Conservation (phyloP, 192 early-diverging fungal species). For the Haplosporangium gracile region DNA sequence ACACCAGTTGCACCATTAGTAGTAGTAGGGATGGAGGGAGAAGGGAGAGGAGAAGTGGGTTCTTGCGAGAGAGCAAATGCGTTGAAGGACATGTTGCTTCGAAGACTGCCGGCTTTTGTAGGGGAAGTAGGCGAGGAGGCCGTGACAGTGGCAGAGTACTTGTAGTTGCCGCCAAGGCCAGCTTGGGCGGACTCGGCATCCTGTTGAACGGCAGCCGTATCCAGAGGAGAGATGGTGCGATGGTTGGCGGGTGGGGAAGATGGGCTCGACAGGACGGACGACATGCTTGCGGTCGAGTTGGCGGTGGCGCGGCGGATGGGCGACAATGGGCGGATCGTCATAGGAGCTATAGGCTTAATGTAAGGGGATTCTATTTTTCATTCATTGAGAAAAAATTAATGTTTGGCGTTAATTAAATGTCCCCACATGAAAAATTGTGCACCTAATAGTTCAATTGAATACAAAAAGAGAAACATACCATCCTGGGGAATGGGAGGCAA, state of each 20-base stretch:
- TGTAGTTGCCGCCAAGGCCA: neutral
- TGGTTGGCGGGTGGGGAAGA: conserved; percentile 18
- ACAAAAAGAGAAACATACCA: conserved; percentile 14
- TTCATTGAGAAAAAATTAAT: neutral
- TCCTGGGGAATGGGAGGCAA: conserved; percentile 26
- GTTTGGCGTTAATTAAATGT: neutral
- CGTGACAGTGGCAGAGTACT: neutral
- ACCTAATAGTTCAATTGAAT: neutral
- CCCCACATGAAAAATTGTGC: neutral
- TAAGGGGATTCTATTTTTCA: neutral
- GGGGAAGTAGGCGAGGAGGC: neutral
- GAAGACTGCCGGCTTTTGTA: neutral
- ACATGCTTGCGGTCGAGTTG: conserved; percentile 34
- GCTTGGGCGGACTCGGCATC: neutral
- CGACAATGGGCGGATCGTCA: conserved; percentile 47
- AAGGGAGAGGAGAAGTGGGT: conserved; percentile 49
- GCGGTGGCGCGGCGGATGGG: conserved; percentile 42
- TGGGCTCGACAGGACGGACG: conserved; percentile 30
- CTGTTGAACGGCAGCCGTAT: conserved; percentile 3
- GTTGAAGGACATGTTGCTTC: conserved; percentile 18
- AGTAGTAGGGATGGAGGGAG: conserved; percentile 13
- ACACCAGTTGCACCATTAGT: neutral
- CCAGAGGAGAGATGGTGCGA: conserved; percentile 11
- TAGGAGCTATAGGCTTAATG: neutral
- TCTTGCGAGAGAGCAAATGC: conserved; percentile 33